Evolutionary conservation across 202 grass and related monocot species (phyloP).

Genomic region (Panicum hallii): DNA sequence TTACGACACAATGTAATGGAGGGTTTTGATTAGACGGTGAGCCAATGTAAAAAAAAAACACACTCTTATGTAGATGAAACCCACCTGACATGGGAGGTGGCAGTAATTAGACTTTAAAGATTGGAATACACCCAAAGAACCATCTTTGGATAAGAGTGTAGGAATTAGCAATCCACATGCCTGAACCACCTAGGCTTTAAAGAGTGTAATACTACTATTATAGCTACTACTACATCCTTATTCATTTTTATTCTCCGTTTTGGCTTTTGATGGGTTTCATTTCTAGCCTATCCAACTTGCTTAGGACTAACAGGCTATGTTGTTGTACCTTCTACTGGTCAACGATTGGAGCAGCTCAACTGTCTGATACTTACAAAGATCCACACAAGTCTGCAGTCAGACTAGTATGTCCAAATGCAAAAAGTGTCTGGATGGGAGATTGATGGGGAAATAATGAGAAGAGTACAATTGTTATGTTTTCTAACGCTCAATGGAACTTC

Average conservation of each 20-base stretch:
- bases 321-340: background rate
- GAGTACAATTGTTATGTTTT: slow-evolving; percentile 14
- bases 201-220: background rate
- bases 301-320: background rate
- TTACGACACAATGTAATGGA: background rate
- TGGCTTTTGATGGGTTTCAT: background rate
- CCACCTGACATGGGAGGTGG: background rate
- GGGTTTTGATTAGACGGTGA: background rate
- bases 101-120: slow-evolving; percentile 13
- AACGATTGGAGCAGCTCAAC: slow-evolving; percentile 24
- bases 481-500: background rate
- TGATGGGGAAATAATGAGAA: slow-evolving; percentile 29
- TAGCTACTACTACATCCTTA: background rate
- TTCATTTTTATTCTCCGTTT: background rate
- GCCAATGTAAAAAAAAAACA: background rate
- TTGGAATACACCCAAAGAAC: background rate
- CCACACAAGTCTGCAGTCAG: slow-evolving; percentile 7
- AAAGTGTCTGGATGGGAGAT: slow-evolving; percentile 21
- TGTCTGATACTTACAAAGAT: background rate
- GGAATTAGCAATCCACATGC: background rate
- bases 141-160: background rate
- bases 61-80: background rate
- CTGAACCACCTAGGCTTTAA: background rate
- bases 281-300: background rate
- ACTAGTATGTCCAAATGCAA: background rate